Conservation (phyloP, 331 rosid species). For the Malus hybrid region DNA sequence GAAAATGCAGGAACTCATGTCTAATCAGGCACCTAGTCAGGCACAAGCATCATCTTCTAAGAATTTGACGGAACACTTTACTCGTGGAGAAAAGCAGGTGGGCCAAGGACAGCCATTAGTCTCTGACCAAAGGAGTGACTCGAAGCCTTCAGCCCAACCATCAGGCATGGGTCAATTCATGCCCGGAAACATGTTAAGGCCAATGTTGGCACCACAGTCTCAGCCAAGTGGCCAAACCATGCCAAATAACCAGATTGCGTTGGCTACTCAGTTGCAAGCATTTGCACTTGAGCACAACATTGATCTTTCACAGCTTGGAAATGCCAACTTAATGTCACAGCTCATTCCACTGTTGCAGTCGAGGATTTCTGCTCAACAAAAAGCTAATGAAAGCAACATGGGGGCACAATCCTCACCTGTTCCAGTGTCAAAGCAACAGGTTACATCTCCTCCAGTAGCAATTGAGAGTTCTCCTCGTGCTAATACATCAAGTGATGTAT, state of each 20-base stretch:
- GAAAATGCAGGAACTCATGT: constrained; percentile 79
- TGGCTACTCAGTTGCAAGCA: constrained; percentile 79
- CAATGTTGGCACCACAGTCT: constrained; percentile 58
- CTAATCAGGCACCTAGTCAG: constrained; percentile 62
- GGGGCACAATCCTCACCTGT: constrained; percentile 60
- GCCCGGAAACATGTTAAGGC: constrained; percentile 55
- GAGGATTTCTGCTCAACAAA: constrained; percentile 66
- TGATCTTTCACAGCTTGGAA: constrained; percentile 78
- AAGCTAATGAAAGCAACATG: constrained; percentile 51
- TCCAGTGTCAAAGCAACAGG: constrained; percentile 77
- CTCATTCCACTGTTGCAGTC: constrained; percentile 78
- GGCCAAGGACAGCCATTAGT: constrained; percentile 65
- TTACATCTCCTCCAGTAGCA: constrained; percentile 63
- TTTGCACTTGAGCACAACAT: constrained; percentile 87
- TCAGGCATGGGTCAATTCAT: constrained; percentile 43
- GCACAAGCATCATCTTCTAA: constrained; percentile 70
- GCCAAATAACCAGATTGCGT: constrained; percentile 59
- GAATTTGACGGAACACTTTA: constrained; percentile 53
- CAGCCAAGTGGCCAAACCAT: constrained; percentile 63
- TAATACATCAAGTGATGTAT: constrained; percentile 67
- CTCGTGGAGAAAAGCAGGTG: constrained; percentile 66
- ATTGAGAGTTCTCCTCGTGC: constrained; percentile 83
- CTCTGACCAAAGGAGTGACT: constrained; percentile 63
- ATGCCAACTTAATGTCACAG: constrained; percentile 74
- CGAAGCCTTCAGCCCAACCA: constrained; percentile 50